Evolutionary conservation across 2,329 filamentous ascomycete genomes (phyloP).

Genomic region (Pseudogymnoascus sp.): DNA sequence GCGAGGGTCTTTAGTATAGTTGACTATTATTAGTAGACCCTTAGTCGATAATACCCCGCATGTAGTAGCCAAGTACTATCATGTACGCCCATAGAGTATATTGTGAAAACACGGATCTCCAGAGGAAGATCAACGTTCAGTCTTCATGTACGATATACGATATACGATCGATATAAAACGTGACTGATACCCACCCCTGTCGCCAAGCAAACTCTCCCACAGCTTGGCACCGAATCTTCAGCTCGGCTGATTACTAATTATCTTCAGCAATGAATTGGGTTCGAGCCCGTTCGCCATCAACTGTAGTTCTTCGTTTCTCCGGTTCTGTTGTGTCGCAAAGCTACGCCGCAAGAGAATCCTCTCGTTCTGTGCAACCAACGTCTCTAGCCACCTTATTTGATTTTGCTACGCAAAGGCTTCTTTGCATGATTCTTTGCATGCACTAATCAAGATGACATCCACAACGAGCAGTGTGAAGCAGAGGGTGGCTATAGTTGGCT

Average conservation of each 20-base stretch:
- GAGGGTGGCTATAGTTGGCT: conserved; percentile 41
- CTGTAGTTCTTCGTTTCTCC: background rate
- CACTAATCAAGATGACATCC: conserved; percentile 1
- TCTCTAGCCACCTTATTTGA: background rate
- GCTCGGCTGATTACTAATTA: conserved; percentile 2
- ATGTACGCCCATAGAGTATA: background rate
- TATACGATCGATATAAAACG: conserved; percentile 3
- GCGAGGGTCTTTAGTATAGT: background rate
- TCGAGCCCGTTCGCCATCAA: background rate
- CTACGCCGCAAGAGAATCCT: background rate
- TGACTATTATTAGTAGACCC: background rate
- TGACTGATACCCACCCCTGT: background rate
- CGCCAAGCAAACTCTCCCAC: background rate
- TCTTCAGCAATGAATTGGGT: background rate
- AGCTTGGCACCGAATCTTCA: background rate
- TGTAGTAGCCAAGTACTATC: background rate
- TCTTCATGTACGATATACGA: background rate
- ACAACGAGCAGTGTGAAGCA: conserved; percentile 15
- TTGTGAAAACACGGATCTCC: background rate
- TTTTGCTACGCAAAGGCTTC: background rate
- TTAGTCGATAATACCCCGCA: background rate
- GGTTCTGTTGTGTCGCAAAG: background rate
- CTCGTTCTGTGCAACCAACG: background rate
- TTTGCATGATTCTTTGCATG: conserved; percentile 9
- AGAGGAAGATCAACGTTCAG: background rate